Conservation (phyloP, 805 yeast species). For the Ogataea nonfermentans region DNA sequence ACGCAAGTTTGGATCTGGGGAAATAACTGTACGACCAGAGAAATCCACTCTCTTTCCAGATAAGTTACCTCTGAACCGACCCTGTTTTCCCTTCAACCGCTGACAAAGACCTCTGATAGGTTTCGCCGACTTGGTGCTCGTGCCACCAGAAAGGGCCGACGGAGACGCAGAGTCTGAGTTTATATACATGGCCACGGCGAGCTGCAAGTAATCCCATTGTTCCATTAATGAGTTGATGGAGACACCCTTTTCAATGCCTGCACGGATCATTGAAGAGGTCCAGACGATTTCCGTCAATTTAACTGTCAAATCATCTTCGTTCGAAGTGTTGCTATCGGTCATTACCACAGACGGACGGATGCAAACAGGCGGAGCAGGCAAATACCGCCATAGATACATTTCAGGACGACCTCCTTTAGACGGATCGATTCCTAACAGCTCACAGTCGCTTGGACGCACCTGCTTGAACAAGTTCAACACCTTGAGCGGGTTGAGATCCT, state of each 20-base stretch:
- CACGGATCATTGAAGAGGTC: constrained; percentile 91
- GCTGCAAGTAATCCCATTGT: constrained; percentile 97
- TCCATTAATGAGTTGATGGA: constrained; percentile 93
- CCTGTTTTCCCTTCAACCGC: constrained; percentile 96
- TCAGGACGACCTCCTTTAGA: constrained; percentile 91
- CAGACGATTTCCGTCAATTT: constrained; percentile 95
- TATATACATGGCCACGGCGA: constrained; percentile 95
- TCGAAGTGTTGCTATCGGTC: constrained; percentile 85
- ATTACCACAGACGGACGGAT: constrained; percentile 94
- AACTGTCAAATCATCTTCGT: constrained; percentile 96
- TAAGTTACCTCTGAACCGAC: constrained; percentile 96
- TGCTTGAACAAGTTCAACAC: constrained; percentile 85
- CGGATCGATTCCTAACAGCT: constrained; percentile 86
- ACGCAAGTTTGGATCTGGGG: constrained; percentile 94
- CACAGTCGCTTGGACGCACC: constrained; percentile 84
- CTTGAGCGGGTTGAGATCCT: constrained; percentile 90
- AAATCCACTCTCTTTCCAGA: constrained; percentile 99
- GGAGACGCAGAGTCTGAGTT: constrained; percentile 92
- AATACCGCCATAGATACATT: constrained; percentile 92
- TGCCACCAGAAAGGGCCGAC: constrained; percentile 67
- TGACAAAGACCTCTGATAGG: constrained; percentile 96
- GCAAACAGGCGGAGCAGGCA: constrained; percentile 99
- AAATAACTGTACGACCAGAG: constrained; percentile 96
- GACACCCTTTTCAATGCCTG: constrained; percentile 94
- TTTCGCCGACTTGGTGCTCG: constrained; percentile 54